phyloP scores from a whole-genome alignment of 139 green algal species.

The Coccomyxa sp. region DNA sequence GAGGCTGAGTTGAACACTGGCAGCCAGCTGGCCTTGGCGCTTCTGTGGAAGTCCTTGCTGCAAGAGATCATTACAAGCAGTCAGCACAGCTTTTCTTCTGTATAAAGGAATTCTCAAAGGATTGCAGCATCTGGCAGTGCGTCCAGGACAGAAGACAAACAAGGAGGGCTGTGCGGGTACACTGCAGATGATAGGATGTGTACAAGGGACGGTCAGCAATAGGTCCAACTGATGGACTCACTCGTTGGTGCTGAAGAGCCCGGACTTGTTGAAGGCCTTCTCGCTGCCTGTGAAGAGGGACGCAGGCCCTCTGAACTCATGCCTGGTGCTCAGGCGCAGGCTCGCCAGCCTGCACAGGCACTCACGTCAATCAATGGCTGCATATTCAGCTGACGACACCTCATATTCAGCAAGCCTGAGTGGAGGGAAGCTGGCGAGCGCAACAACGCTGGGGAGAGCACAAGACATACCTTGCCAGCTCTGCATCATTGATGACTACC shows the following conservation, averaged over 20 bases:
- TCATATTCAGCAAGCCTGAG: neutral
- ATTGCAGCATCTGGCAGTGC: neutral
- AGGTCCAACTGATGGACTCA: too few relatives aligned
- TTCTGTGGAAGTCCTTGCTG: neutral
- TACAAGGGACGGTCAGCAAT: too few relatives aligned
- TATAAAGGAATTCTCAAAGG: neutral
- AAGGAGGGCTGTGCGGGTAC: neutral
- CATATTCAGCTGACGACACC: neutral
- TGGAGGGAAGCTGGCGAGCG: neutral
- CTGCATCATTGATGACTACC: neutral
- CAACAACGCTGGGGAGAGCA: neutral
- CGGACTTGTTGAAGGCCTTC: neutral
- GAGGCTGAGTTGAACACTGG: neutral
- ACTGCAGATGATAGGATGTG: too few relatives aligned
- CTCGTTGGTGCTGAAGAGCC: neutral
- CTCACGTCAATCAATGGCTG: neutral
- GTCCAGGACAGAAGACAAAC: neutral
- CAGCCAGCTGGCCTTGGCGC: neutral
- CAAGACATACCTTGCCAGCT: neutral
- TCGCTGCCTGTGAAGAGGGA: neutral
- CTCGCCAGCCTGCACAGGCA: neutral
- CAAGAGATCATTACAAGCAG: neutral
- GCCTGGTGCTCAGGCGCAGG: neutral
- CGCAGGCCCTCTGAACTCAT: neutral
- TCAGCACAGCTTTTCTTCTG: neutral